These are phyloP conservation scores for Solanum virginianum DNA, from an alignment of 257 asterid genomes.

Conservation along the genomic window DNA sequence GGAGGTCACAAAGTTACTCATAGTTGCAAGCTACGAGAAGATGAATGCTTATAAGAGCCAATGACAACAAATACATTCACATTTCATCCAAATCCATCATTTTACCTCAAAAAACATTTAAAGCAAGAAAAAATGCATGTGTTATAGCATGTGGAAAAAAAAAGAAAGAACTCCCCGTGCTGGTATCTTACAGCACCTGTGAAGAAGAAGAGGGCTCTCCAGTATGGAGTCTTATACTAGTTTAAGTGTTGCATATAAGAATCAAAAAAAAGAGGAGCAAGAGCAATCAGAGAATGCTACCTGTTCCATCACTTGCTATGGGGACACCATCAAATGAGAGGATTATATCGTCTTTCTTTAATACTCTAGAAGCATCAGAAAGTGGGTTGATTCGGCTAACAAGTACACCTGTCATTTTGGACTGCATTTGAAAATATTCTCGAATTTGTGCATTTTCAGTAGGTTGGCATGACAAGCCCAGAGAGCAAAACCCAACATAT, in stretches of 20 bases:
- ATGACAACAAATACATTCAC: background rate
- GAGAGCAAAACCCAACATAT: conserved; percentile 83
- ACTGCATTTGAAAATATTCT: conserved; percentile 55
- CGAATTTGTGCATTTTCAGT: conserved; percentile 84
- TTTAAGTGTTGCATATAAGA: background rate
- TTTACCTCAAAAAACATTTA: background rate
- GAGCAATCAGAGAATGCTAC: conserved; percentile 15
- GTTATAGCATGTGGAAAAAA: background rate
- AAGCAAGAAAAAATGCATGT: background rate
- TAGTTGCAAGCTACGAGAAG: background rate
- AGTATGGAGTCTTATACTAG: background rate
- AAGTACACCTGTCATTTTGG: conserved; percentile 77
- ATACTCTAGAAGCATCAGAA: conserved; percentile 52
- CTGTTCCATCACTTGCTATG: conserved; percentile 95
- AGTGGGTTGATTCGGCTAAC: conserved; percentile 71
- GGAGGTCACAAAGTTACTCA: background rate
- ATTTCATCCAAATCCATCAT: background rate
- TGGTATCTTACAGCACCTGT: background rate
- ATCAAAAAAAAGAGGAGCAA: background rate
- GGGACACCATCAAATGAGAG: conserved; percentile 88
- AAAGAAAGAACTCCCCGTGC: background rate
- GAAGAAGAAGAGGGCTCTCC: background rate
- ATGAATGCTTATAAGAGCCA: background rate
- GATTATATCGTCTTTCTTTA: conserved; percentile 72
- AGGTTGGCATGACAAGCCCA: conserved; percentile 92